Conservation (phyloP, 352 stramenopile genomes). For the Phytophthora syringae region DNA sequence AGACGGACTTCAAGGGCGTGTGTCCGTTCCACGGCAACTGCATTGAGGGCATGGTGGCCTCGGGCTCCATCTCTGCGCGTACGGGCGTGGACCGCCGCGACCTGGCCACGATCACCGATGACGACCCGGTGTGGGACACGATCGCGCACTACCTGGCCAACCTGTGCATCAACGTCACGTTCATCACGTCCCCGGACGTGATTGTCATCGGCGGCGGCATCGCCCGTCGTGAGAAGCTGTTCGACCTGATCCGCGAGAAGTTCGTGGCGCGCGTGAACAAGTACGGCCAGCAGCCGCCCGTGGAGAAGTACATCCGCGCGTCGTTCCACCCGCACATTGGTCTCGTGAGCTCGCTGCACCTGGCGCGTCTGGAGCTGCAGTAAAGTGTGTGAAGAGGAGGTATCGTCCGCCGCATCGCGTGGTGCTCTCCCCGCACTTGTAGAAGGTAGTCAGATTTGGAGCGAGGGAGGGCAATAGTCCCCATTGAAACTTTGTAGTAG, state of each 20-base stretch:
- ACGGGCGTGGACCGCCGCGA: conserved; percentile 76
- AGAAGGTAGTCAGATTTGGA: conserved; percentile 37
- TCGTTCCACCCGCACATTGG: conserved; percentile 87
- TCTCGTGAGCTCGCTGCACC: conserved; percentile 84
- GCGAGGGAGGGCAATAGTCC: conserved; percentile 7
- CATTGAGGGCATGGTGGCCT: conserved; percentile 93
- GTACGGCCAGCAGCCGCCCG: conserved; percentile 77
- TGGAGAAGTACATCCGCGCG: conserved; percentile 81
- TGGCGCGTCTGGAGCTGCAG: conserved; percentile 70
- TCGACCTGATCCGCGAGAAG: conserved; percentile 83
- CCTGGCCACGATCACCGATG: conserved; percentile 82
- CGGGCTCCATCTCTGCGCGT: conserved; percentile 90
- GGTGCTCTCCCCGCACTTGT: conserved; percentile 12
- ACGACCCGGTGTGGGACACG: conserved; percentile 93
- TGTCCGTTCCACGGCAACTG: conserved; percentile 93
- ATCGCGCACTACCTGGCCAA: conserved; percentile 96
- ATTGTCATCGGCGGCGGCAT: conserved; percentile 97
- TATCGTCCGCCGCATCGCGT: not conserved
- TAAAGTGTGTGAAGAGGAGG: conserved; percentile 25
- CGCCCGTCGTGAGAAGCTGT: conserved; percentile 90
- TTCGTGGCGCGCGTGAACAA: conserved; percentile 81
- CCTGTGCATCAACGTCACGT: conserved; percentile 94
- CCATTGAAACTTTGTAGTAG: conserved; percentile 24
- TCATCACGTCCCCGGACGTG: conserved; percentile 92
- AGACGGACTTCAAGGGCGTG: conserved; percentile 76